Evolutionary conservation across 2,329 filamentous ascomycete genomes (phyloP).

Genomic region (Fusarium compactum): DNA sequence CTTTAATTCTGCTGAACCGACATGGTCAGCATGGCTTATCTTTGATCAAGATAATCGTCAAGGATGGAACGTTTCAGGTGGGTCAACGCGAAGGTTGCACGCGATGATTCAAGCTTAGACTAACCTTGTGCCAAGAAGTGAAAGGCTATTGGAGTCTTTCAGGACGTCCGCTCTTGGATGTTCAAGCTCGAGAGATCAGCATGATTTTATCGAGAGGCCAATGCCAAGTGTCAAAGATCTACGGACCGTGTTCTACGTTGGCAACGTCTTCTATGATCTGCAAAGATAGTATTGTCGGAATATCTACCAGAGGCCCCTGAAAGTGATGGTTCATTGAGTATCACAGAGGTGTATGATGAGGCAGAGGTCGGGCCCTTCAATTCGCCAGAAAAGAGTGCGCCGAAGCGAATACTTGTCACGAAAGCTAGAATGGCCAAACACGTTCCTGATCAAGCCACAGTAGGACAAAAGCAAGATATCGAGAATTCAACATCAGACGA

Average conservation of each 20-base stretch:
- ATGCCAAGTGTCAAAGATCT: neutral
- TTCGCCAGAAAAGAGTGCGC: neutral
- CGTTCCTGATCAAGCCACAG: constrained; percentile 10
- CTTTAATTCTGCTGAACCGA: neutral
- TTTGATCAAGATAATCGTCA: neutral
- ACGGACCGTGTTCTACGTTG: neutral
- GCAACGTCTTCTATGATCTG: neutral
- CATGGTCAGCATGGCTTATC: neutral
- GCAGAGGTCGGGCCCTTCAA: neutral
- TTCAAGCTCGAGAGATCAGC: neutral
- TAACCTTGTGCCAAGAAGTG: neutral
- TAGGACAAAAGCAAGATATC: neutral
- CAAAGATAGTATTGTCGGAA: neutral
- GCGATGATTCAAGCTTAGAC: constrained; percentile 1
- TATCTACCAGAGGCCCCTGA: neutral
- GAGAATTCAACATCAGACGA: neutral
- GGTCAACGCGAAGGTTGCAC: neutral
- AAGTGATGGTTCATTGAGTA: neutral
- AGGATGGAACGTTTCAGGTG: neutral
- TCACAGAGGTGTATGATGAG: neutral
- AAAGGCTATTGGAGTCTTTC: too few species aligned
- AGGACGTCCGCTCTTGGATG: fast-evolving
- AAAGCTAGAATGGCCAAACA: neutral
- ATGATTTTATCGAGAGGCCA: neutral
- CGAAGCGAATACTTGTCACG: neutral